Evolutionary conservation across 306 rosid genomes (phyloP).

Genomic region (Mimosa pudica): DNA sequence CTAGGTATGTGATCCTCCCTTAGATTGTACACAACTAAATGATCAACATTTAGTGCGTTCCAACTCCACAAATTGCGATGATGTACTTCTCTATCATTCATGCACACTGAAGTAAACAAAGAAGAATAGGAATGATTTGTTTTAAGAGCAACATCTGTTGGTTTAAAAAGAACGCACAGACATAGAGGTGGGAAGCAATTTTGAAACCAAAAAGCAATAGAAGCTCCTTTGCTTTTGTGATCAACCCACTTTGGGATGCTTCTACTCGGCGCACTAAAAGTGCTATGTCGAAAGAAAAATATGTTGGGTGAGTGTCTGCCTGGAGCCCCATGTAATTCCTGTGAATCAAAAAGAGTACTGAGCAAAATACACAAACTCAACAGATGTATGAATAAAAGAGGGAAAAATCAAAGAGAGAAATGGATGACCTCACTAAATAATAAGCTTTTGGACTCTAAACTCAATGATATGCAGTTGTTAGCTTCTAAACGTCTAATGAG

Average conservation of each 20-base stretch:
- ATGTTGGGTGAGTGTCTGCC: neutral
- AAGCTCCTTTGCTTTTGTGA: neutral
- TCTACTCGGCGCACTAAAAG: neutral
- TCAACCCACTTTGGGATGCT: neutral
- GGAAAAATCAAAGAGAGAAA: neutral
- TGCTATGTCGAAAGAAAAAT: neutral
- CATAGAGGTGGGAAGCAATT: neutral
- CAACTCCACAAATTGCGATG: neutral
- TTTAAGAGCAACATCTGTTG: no score
- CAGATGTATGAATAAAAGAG: neutral
- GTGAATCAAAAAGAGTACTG: neutral
- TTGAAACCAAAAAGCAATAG: neutral
- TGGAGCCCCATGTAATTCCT: neutral
- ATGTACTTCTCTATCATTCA: neutral
- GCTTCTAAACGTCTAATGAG: neutral
- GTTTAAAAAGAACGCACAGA: no score
- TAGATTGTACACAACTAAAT: neutral
- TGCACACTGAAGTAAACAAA: neutral
- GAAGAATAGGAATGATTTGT: neutral
- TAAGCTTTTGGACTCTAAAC: neutral
- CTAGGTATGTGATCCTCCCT: neutral
- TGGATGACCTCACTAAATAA: neutral
- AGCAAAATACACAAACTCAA: neutral
- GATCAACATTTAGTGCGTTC: neutral
- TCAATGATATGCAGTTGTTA: neutral